Percentiles rank a stretch among this genome's conserved stretches.
Evolutionary conservation across 164 flowering plant genomes (phyloP).

Genomic region (Tetrastigma voinierianum): DNA sequence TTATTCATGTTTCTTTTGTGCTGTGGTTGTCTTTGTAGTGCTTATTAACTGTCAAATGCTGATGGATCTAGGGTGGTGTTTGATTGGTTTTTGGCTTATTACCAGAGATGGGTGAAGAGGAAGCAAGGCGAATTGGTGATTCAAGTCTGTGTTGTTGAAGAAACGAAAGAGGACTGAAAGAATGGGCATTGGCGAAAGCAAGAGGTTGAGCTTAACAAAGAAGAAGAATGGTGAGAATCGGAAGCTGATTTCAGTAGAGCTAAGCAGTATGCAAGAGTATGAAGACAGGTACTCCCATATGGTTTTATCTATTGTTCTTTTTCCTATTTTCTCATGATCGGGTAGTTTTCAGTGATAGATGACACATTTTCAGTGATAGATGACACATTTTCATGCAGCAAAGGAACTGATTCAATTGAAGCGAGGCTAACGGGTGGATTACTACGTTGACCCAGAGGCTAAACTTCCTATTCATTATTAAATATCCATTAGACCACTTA

Average conservation of each 20-base stretch:
- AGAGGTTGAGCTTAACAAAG: conserved; percentile 30
- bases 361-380: no score
- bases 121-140: conserved; percentile 26
- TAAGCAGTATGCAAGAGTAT: conserved; percentile 46
- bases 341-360: not conserved
- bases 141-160: conserved; percentile 61
- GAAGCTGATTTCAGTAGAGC: conserved; percentile 51
- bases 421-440: conserved; percentile 63
- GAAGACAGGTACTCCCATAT: conserved; percentile 31
- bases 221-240: conserved; percentile 44
- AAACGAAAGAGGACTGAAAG: conserved; percentile 56
- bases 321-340: not conserved
- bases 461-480: conserved; percentile 57
- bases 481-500: conserved; percentile 51
- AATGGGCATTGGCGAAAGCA: conserved; percentile 50
- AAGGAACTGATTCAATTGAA: conserved; percentile 46
- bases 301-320: no score
- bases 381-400: conserved; percentile 27
- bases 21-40: no score
- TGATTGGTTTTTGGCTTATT: no score
- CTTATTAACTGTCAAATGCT: no score
- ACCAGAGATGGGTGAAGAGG: conserved; percentile 40
- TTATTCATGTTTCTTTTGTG: no score
- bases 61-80: no score
- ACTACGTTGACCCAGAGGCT: conserved; percentile 53